Base-by-base conservation (phyloP, 768 basidiomycete genomes). In the Termitomyces sp. region DNA sequence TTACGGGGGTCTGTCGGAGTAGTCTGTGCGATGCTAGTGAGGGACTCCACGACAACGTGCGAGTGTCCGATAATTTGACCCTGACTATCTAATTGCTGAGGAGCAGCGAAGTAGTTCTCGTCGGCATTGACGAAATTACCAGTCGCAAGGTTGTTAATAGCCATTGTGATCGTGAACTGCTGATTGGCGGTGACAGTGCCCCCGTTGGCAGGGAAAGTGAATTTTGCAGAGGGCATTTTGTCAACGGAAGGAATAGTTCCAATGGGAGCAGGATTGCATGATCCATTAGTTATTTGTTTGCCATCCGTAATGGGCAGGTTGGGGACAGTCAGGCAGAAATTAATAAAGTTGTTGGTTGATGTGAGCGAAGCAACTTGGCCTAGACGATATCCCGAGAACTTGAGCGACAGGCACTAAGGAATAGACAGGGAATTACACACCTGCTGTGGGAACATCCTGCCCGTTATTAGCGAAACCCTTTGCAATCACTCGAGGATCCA, bases 341-440 rank as follows among this genome's bases (percentile, higher is more conserved):
- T 79, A 72, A 80, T 79, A 62, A 81, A 86, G 72, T 85, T 85
- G 71, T 86, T 83, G 20, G 70, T 71, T n/a, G 79, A 80, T 1
- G 80, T 79, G 30, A 76, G 66, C 5, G 79, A 82, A 6, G 77
- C 66, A 54, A 76, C 76, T 65, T 81, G 79, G 46, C 79, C 79
- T 63, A 26, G 70, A 67, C 8, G 40, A 36, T n/a, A 28, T 43
- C 20, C 18, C 38, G 30, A 51, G 52, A 41, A 56, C 61, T 20
- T 62, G 11, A 40, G 22, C 16, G 10, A 38, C 22, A 30, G 10
- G 7, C 26, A 16, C 9, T 41, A 10, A 8, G 16, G 20, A 28
- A 43, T 26, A 22, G 2, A 36, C 6, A 6, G 28, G n/a, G 26
- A 14, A 16, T 26, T 46, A 62, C 66, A 32, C 59, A 72, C 74